Conservation (phyloP, 2,329 filamentous ascomycete genomes). For the Hymenoscyphus albidus region DNA sequence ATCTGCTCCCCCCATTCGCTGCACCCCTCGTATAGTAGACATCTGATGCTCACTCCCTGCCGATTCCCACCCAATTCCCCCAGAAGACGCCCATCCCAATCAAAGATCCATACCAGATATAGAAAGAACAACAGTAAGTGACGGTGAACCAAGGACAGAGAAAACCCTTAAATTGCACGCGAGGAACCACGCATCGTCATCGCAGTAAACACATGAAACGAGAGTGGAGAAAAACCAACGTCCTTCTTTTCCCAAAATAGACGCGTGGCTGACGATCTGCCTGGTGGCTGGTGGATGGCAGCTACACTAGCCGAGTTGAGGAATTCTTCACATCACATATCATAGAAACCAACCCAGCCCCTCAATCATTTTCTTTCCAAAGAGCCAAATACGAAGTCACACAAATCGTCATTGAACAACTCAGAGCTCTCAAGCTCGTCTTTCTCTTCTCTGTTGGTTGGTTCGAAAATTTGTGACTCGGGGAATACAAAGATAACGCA, state of each 20-base stretch:
- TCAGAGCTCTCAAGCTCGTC: no score
- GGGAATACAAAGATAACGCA: neutral
- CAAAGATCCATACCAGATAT: neutral
- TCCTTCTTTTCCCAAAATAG: neutral
- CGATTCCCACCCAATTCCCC: neutral
- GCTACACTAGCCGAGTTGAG: neutral
- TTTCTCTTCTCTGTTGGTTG: no score
- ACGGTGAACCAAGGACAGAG: no score
- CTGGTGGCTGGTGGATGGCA: neutral
- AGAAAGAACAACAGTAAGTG: neutral
- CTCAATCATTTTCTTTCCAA: neutral
- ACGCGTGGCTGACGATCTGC: neutral
- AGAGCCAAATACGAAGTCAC: neutral
- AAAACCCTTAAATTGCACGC: neutral
- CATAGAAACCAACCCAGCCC: neutral
- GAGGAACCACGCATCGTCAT: neutral
- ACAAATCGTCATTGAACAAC: neutral
- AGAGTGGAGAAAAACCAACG: neutral
- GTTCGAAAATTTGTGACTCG: neutral
- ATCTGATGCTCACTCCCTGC: no score
- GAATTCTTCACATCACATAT: neutral
- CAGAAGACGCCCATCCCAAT: neutral
- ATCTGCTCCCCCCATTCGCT: no score
- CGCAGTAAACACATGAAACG: neutral
- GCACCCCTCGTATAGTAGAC: no score